These are phyloP conservation scores for Aspergillus nanangensis DNA, from an alignment of 495 filamentous ascomycete genomes.

Conservation along the genomic window DNA sequence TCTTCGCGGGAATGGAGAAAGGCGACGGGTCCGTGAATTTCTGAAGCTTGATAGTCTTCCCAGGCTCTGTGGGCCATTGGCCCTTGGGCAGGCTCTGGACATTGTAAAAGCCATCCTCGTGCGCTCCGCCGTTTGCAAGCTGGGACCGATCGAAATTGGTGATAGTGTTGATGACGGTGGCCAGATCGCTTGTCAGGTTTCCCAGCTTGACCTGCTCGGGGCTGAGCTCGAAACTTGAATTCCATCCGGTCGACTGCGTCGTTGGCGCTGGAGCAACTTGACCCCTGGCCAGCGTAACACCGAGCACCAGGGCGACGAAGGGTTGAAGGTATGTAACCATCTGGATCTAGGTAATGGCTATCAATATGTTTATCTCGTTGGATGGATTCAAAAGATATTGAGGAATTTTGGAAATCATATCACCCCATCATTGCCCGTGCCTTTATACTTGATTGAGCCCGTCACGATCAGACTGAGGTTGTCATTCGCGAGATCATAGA, in stretches of 20 bases:
- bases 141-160: slow-evolving; percentile 33
- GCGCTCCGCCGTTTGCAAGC: slow-evolving; percentile 26
- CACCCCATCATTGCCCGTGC: not conserved
- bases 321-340: slow-evolving; percentile 5
- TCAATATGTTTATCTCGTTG: not conserved
- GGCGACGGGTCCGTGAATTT: slow-evolving; percentile 23
- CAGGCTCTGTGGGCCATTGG: slow-evolving; percentile 19
- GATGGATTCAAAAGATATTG: not conserved
- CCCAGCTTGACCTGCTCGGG: slow-evolving; percentile 20
- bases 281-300: not conserved
- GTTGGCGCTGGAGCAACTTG: slow-evolving; percentile 3
- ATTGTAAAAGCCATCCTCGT: slow-evolving; percentile 22
- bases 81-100: slow-evolving; percentile 10
- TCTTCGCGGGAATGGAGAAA: slow-evolving; percentile 32
- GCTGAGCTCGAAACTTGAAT: slow-evolving; percentile 31
- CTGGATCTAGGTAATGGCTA: not conserved
- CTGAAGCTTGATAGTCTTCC: slow-evolving; percentile 31
- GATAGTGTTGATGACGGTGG: slow-evolving; percentile 19
- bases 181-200: slow-evolving; percentile 16
- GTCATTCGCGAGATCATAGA: not conserved
- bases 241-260: slow-evolving; percentile 23
- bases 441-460: slow-evolving; percentile 3
- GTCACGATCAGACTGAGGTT: not conserved
- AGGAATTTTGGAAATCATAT: not conserved
- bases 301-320: not conserved